phyloP scores from a whole-genome alignment of 495 filamentous ascomycete species.

The Echria macrotheca region DNA sequence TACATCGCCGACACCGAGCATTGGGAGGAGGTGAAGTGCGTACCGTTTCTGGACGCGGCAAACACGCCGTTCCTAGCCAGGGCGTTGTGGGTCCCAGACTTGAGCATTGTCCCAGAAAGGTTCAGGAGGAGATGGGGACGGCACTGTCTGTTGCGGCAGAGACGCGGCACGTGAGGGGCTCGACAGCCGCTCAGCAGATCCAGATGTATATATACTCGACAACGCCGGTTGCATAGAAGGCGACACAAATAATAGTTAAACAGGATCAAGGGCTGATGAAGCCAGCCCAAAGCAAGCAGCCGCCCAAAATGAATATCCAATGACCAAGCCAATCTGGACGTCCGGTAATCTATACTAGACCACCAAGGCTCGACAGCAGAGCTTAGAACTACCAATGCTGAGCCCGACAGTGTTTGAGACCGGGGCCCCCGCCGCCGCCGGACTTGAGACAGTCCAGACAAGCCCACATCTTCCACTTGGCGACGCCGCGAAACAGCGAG shows the following conservation, averaged over 20 bases:
- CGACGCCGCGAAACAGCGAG: neutral
- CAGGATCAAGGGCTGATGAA: no score
- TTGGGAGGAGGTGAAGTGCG: conserved; percentile 73
- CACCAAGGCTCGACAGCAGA: neutral
- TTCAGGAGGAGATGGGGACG: conserved; percentile 71
- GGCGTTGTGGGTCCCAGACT: conserved; percentile 78
- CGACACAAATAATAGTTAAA: no score
- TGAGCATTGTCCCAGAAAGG: conserved; percentile 59
- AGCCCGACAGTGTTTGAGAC: conserved; percentile 6
- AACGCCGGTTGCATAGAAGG: no score
- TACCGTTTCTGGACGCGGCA: conserved; percentile 73
- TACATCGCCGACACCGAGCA: conserved; percentile 61
- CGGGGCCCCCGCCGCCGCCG: neutral
- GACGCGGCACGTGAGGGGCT: no score
- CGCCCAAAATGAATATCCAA: no score
- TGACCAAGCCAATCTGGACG: no score
- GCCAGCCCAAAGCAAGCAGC: no score
- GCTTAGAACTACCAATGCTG: conserved; percentile 12
- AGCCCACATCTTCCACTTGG: conserved; percentile 15
- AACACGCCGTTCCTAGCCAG: conserved; percentile 69
- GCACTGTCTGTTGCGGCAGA: conserved; percentile 71
- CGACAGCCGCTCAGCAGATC: no score
- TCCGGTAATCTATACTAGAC: neutral
- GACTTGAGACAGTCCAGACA: conserved; percentile 16
- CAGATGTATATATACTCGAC: no score